Percentiles rank a stretch among this genome's conserved stretches.
These are phyloP conservation scores for Botrytis elliptica DNA, from an alignment of 2,329 filamentous ascomycete genomes.

Conservation along the genomic window DNA sequence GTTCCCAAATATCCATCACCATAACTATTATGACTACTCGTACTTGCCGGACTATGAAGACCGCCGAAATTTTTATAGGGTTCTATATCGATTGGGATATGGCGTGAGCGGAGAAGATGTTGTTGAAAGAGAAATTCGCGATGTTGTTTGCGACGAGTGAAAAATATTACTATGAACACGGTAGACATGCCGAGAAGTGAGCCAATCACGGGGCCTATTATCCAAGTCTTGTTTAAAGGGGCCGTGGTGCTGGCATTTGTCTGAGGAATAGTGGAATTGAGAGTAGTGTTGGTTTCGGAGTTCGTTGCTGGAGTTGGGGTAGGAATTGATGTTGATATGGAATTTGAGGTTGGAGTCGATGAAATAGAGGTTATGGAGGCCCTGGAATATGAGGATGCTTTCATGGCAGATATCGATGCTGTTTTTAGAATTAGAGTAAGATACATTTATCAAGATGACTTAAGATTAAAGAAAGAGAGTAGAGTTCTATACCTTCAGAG, in stretches of 20 bases:
- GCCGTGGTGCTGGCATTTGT: constrained; percentile 6
- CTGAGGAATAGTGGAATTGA: neutral
- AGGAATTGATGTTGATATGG: neutral
- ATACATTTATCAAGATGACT: neutral
- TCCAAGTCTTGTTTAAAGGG: constrained; percentile 29
- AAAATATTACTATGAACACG: constrained; percentile 34
- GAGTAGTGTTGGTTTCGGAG: neutral
- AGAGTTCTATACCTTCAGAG: constrained; percentile 13
- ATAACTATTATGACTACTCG: constrained; percentile 10
- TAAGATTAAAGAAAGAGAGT: neutral
- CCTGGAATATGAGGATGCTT: neutral
- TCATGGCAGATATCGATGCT: constrained; percentile 9
- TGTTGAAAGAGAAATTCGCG: constrained; percentile 8
- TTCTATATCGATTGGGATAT: neutral
- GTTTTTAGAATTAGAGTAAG: neutral
- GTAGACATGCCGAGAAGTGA: constrained; percentile 33
- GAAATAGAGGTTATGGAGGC: neutral
- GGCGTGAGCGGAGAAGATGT: neutral
- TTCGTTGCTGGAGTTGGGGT: neutral
- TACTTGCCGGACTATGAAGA: neutral
- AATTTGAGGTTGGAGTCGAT: neutral
- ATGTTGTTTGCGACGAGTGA: constrained; percentile 29
- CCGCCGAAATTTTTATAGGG: neutral
- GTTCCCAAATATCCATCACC: constrained; percentile 20
- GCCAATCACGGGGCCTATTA: constrained; percentile 34